Percentiles rank a stretch among this genome's conserved stretches.
These are phyloP conservation scores for Aspergillus sclerotialis DNA, from an alignment of 2,329 filamentous ascomycete genomes.

Conservation along the genomic window DNA sequence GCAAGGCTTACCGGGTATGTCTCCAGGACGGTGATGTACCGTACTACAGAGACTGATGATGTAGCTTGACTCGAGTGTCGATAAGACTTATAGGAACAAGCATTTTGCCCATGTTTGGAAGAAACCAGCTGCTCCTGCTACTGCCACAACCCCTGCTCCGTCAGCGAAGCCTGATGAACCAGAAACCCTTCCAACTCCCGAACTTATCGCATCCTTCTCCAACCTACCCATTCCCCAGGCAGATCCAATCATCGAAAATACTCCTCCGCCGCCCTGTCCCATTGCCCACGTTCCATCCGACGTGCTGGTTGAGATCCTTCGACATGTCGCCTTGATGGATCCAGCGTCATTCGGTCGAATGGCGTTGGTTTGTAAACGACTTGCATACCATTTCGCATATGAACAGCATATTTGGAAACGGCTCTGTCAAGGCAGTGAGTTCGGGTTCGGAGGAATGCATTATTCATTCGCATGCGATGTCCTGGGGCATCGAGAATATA, in stretches of 20 bases:
- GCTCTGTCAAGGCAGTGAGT: constrained; percentile 61
- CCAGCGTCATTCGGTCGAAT: constrained; percentile 69
- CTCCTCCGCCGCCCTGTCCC: constrained; percentile 68
- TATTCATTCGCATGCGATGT: constrained; percentile 65
- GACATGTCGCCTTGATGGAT: constrained; percentile 66
- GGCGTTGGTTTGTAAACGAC: constrained; percentile 73
- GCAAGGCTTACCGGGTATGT: constrained; percentile 79
- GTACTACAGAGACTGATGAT: no score
- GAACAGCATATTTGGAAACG: constrained; percentile 84
- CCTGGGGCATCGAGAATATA: constrained; percentile 38
- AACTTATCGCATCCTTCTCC: constrained; percentile 73
- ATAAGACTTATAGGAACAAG: constrained; percentile 82
- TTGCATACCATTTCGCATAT: constrained; percentile 76
- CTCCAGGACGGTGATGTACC: no score
- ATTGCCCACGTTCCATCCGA: constrained; percentile 74
- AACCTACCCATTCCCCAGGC: constrained; percentile 60
- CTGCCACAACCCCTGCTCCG: constrained; percentile 46
- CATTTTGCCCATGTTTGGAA: constrained; percentile 68
- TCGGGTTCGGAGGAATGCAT: constrained; percentile 78
- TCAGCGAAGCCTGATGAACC: constrained; percentile 48
- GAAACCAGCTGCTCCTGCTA: constrained; percentile 35
- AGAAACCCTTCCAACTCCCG: constrained; percentile 46
- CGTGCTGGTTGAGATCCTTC: constrained; percentile 72
- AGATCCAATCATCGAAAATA: constrained; percentile 63
- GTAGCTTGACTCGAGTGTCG: constrained; percentile 76